Percentiles rank a stretch among this genome's conserved stretches.
Conservation (phyloP, 2,329 filamentous ascomycete genomes). For the Neopestalotiopsis clavispora region DNA sequence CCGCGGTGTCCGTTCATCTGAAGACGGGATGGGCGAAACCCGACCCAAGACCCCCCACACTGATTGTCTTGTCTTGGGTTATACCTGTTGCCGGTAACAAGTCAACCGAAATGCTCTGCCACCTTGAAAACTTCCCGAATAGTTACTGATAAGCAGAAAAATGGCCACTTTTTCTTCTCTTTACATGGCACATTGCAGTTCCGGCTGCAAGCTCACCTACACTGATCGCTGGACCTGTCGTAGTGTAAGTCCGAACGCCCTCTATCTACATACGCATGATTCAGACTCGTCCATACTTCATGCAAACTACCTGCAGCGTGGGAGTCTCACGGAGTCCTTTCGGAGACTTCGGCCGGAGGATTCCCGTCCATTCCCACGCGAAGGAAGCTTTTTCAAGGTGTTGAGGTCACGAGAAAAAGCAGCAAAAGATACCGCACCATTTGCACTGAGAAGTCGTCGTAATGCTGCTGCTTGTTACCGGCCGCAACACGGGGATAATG, state of each 20-base stretch:
- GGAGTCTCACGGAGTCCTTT: neutral
- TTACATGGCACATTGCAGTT: too few relatives aligned
- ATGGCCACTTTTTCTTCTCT: too few relatives aligned
- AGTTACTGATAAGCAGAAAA: too few relatives aligned
- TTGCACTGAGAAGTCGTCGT: too few relatives aligned
- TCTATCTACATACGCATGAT: neutral
- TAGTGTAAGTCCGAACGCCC: neutral
- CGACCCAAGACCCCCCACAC: neutral
- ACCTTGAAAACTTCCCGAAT: neutral
- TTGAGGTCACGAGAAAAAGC: neutral
- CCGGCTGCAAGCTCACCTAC: too few relatives aligned
- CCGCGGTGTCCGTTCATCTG: neutral
- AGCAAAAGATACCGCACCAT: neutral
- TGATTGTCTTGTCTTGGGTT: neutral
- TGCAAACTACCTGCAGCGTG: neutral
- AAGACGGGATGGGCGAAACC: neutral
- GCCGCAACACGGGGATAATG: too few relatives aligned
- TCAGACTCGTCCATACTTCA: neutral
- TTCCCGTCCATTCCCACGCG: neutral
- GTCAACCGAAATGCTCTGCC: neutral
- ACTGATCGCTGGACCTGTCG: too few relatives aligned
- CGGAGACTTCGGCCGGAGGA: neutral
- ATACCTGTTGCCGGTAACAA: neutral
- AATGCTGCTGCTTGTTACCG: too few relatives aligned
- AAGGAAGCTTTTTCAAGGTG: neutral